These are phyloP conservation scores for Fusarium phyllophilum DNA, from an alignment of 2,329 filamentous ascomycete genomes.

Conservation along the genomic window DNA sequence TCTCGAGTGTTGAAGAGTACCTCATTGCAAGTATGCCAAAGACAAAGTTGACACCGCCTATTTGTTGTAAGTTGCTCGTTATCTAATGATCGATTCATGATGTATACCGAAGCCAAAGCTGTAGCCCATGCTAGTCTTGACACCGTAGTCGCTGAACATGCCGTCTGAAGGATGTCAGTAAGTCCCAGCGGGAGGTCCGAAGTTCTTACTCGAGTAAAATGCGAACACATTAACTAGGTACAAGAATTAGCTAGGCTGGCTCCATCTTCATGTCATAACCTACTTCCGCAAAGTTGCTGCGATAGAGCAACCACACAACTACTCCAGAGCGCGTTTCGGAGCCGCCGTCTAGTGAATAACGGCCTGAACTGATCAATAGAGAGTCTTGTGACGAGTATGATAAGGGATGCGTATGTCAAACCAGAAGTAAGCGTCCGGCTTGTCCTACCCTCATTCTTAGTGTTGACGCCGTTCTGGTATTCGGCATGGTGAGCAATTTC, in stretches of 20 bases:
- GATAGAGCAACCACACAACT: constrained; percentile 42
- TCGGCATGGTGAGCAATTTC: neutral
- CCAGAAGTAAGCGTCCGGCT: neutral
- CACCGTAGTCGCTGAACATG: constrained; percentile 30
- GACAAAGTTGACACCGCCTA: constrained; percentile 52
- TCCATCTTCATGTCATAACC: neutral
- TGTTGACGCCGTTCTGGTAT: neutral
- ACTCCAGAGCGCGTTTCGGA: constrained; percentile 40
- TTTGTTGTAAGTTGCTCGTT: too few relatives aligned
- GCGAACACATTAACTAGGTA: constrained; percentile 49
- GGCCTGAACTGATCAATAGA: constrained; percentile 30
- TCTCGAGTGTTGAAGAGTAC: neutral
- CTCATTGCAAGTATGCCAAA: constrained; percentile 52
- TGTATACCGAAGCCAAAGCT: constrained; percentile 45
- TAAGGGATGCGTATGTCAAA: constrained; percentile 26
- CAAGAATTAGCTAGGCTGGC: neutral
- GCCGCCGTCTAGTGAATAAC: constrained; percentile 17
- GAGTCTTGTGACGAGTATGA: constrained; percentile 9
- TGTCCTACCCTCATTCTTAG: too few relatives aligned
- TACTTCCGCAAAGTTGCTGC: constrained; percentile 46
- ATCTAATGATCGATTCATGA: too few relatives aligned
- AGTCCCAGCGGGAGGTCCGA: accelerated
- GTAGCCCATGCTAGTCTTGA: constrained; percentile 32
- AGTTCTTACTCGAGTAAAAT: constrained; percentile 54
- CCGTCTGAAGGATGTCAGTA: constrained; percentile 15